Conservation (phyloP, 73 alveolate species). For the Paramecium sexaurelia region DNA sequence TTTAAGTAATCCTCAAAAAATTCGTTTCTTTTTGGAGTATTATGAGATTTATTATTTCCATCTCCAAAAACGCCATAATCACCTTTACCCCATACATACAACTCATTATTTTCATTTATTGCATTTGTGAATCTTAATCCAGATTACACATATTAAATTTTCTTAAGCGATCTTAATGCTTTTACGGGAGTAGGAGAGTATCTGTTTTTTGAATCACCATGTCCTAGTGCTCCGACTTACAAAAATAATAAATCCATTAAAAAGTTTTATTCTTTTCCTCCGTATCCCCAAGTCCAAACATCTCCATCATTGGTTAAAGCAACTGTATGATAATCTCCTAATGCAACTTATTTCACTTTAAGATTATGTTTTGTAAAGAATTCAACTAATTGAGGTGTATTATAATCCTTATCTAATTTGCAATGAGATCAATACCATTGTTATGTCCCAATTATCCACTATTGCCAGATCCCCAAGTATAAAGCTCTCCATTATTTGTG, state of each 20-base stretch:
- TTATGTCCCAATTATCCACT: constrained; percentile 60
- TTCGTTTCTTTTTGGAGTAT: constrained; percentile 42
- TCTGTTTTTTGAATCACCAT: constrained; percentile 74
- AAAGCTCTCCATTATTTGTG: constrained; percentile 60
- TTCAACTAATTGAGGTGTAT: constrained; percentile 60
- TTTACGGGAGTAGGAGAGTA: constrained; percentile 69
- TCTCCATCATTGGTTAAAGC: constrained; percentile 89
- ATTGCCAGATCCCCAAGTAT: constrained; percentile 52
- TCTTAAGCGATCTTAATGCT: constrained; percentile 66
- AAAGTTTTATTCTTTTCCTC: constrained; percentile 71
- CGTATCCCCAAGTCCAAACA: constrained; percentile 95
- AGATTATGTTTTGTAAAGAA: constrained; percentile 57
- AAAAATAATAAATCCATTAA: constrained; percentile 50
- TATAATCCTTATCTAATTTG: constrained; percentile 50
- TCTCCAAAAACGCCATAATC: constrained; percentile 71
- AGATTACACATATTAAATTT: constrained; percentile 44
- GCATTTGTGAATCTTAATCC: constrained; percentile 65
- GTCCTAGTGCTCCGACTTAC: constrained; percentile 72
- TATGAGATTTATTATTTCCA: constrained; percentile 59
- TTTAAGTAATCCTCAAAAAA: constrained; percentile 57
- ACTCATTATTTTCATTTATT: constrained; percentile 43
- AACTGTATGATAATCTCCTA: constrained; percentile 90
- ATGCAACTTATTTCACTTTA: constrained; percentile 76
- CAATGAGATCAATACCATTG: constrained; percentile 26
- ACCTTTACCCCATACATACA: constrained; percentile 68